phyloP scores from a whole-genome alignment of 192 early-diverging fungal species.

The Linnemannia exigua region DNA sequence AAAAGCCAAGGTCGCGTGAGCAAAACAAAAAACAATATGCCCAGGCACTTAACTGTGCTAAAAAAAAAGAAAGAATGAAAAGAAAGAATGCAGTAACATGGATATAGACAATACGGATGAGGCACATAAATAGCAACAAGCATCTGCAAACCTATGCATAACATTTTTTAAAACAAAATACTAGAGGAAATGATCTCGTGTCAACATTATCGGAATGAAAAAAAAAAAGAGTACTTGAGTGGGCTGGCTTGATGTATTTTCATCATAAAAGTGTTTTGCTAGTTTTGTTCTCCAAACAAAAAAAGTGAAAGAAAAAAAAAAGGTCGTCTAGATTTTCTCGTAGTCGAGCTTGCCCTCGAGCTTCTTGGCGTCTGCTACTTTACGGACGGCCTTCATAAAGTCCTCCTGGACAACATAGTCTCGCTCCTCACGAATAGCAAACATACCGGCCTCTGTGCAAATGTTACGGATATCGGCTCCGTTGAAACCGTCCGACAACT shows the following conservation, averaged over 20 bases:
- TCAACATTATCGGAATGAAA: background rate
- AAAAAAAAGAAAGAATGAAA: background rate
- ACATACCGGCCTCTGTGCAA: conserved; percentile 99
- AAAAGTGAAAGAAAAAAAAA: background rate
- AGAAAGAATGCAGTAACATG: background rate
- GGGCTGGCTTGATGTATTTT: background rate
- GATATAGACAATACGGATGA: background rate
- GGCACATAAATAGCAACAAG: too few species aligned
- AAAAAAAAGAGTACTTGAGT: background rate
- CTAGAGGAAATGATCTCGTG: background rate
- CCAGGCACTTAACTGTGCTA: background rate
- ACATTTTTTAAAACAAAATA: background rate
- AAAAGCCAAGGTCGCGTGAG: background rate
- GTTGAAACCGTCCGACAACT: conserved; percentile 98
- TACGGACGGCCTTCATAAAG: conserved; percentile 99
- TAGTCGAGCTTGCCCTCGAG: conserved; percentile 92
- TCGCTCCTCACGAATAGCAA: conserved; percentile 99
- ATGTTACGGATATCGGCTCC: conserved; percentile 99
- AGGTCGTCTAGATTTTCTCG: conserved; percentile 76
- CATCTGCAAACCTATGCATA: too few species aligned
- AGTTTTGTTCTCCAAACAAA: background rate
- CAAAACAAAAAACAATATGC: background rate
- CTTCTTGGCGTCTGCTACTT: conserved; percentile 98
- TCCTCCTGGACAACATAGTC: conserved; percentile 99
- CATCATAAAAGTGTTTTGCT: background rate